Conservation (phyloP, 1,284 basidiomycete genomes). For the Blastosporella zonata region DNA sequence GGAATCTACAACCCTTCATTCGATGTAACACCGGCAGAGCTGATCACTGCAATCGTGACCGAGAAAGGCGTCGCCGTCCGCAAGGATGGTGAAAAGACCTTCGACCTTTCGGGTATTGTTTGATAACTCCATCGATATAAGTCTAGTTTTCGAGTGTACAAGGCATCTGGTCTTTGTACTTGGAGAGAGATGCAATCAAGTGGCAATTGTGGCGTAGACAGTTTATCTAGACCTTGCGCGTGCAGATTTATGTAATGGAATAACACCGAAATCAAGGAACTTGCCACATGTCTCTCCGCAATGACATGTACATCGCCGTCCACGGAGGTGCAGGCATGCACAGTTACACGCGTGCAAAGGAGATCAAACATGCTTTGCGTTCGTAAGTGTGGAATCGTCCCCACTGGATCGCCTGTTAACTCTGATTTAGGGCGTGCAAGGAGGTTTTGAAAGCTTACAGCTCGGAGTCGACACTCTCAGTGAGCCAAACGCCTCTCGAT, state of each 20-base stretch:
- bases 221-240: not conserved
- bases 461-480: not conserved
- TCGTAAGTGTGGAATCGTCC: conserved; percentile 36
- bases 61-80: conserved; percentile 84
- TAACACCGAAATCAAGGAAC: not conserved
- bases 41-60: conserved; percentile 83
- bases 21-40: conserved; percentile 87
- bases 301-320: conserved; percentile 45
- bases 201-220: conserved; percentile 5
- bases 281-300: not conserved
- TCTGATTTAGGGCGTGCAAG: conserved; percentile 42
- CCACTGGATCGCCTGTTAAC: not conserved
- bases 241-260: conserved; percentile 5
- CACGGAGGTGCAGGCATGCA: conserved; percentile 72
- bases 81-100: conserved; percentile 43
- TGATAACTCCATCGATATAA: conserved; percentile 22
- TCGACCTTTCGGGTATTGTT: conserved; percentile 56
- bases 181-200: not conserved
- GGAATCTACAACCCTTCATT: conserved; percentile 90
- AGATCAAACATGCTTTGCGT: conserved; percentile 51
- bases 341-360: conserved; percentile 38
- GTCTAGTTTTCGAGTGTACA: not conserved
- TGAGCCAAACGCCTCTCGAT: conserved; percentile 30
- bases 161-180: conserved; percentile 4
- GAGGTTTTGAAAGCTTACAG: conserved; percentile 26